Percentiles rank a stretch among this genome's conserved stretches.
phyloP scores from a whole-genome alignment of 108 stramenopile species.

The Discostella stelligeroides region DNA sequence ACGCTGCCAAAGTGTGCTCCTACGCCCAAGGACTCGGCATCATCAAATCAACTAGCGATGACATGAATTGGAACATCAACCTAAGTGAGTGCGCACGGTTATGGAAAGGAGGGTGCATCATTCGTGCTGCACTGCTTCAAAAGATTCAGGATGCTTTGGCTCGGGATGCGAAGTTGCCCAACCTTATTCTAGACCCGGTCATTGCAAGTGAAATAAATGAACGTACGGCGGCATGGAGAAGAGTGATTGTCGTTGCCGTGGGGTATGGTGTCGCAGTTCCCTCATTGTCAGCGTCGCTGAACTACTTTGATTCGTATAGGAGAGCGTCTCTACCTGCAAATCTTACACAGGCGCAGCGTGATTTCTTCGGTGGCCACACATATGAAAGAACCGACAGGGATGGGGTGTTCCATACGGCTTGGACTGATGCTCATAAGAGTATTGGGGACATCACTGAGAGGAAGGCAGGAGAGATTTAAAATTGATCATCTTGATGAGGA shows the following conservation, averaged over 20 bases:
- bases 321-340: conserved; percentile 90
- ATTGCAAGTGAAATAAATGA: conserved; percentile 86
- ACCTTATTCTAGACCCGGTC: conserved; percentile 92
- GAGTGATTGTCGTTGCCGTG: conserved; percentile 90
- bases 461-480: conserved; percentile 78
- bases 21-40: conserved; percentile 97
- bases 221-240: conserved; percentile 89
- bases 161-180: conserved; percentile 72
- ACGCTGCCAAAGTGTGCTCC: conserved; percentile 95
- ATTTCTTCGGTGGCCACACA: conserved; percentile 99
- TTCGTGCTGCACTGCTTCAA: conserved; percentile 91
- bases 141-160: conserved; percentile 92
- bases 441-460: conserved; percentile 91
- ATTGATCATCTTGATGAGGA: not conserved
- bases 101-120: conserved; percentile 99
- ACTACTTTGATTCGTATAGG: conserved; percentile 97
- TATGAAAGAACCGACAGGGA: conserved; percentile 88
- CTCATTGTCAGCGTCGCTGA: conserved; percentile 85
- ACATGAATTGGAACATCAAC: conserved; percentile 91
- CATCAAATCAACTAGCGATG: conserved; percentile 89
- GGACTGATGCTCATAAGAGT: conserved; percentile 94
- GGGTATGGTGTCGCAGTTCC: conserved; percentile 91
- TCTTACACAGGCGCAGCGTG: conserved; percentile 96
- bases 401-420: conserved; percentile 90
- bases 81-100: conserved; percentile 92